Evolutionary conservation across 345 rosid species (phyloP), one percentile per base, ranked within the genome.

Genomic region (Kandelia obovata): DNA sequence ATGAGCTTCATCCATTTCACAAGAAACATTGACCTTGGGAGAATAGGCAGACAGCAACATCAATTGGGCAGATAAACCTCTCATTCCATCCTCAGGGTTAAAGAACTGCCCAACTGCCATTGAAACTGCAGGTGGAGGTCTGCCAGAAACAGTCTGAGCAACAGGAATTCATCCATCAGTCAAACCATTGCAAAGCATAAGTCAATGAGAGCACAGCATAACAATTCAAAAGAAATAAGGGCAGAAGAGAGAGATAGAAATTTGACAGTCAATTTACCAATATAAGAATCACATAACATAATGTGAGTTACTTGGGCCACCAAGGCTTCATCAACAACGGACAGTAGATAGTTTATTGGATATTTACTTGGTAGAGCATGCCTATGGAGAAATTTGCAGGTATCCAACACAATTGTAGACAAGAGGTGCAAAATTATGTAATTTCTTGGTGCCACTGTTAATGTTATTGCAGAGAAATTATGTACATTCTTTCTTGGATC

Each of bases 71-170:
- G 97, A 84, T 71, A 90, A 75, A 55, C 83, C 91, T 73, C 72
- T 74, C 65, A 83, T 69, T 68, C 99, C 97, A 72, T 92, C 91
- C 63, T 81, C 65, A 58, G 97, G 98, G 76, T 92, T 84, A 79
- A 87, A 92, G 84, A 95, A 95, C 79, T 95, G 99, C 49, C 99
- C 99, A 75, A 95, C 92, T 71, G 90, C 98, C 99, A 95, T 92
- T 68, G 99, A 95, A 77, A 88, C 87, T 53, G 96, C 93, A n/a
- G 96, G 96, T 58, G 99, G 99, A 78, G 99, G 99, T 79, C 94
- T 83, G 71, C 98, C 97, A 53, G 96, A 90, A 80, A 87, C 58
- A 46, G 87, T 83, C 99, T 95, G 94, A 66, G 69, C 74, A 83
- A 71, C 74, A 80, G 64, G 77, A 79, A 79, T 62, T 73, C 64